Percentiles rank a stretch among this genome's conserved stretches.
Conservation (phyloP, 2,329 filamentous ascomycete genomes). For the Metarhizium album region DNA sequence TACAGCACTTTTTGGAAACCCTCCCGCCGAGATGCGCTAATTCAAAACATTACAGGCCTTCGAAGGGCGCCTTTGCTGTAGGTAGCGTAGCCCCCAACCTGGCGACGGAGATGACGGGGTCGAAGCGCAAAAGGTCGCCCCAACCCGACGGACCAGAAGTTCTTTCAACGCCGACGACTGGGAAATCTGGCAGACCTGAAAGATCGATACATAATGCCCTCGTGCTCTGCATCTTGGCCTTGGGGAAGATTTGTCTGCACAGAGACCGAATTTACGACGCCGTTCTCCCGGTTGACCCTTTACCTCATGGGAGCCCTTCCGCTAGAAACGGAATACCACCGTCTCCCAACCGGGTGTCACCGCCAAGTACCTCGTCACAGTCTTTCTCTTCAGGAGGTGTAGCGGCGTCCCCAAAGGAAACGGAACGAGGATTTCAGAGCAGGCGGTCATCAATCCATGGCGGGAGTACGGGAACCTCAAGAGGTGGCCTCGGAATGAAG, state of each 20-base stretch:
- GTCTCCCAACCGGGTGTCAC: slow-evolving; percentile 46
- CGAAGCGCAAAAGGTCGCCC: slow-evolving; percentile 48
- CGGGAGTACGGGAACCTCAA: slow-evolving; percentile 9
- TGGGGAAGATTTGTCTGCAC: slow-evolving; percentile 69
- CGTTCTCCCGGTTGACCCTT: slow-evolving; percentile 27
- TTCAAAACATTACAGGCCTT: slow-evolving; percentile 16
- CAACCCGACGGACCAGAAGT: slow-evolving; percentile 23
- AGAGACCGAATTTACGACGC: slow-evolving; percentile 46
- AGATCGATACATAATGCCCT: slow-evolving; percentile 71
- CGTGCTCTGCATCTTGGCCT: slow-evolving; percentile 69
- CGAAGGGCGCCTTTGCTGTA: slow-evolving; percentile 23
- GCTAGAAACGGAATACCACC: slow-evolving; percentile 40
- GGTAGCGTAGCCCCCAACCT: slow-evolving; percentile 14
- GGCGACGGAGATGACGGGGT: slow-evolving; percentile 19
- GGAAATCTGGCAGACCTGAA: slow-evolving; percentile 40
- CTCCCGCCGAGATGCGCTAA: slow-evolving; percentile 25
- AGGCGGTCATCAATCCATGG: slow-evolving; percentile 43
- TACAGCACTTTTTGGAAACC: slow-evolving; percentile 39
- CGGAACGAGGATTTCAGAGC: slow-evolving; percentile 33
- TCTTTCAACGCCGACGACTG: slow-evolving; percentile 18
- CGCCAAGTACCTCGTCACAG: slow-evolving; percentile 32
- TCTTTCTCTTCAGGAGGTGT: slow-evolving; percentile 38
- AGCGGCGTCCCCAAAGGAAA: slow-evolving; percentile 39
- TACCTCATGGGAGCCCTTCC: slow-evolving; percentile 24
- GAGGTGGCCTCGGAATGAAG: slow-evolving; percentile 22